phyloP scores from a whole-genome alignment of 352 stramenopile genomes.

The Elongisporangium prolatum region DNA sequence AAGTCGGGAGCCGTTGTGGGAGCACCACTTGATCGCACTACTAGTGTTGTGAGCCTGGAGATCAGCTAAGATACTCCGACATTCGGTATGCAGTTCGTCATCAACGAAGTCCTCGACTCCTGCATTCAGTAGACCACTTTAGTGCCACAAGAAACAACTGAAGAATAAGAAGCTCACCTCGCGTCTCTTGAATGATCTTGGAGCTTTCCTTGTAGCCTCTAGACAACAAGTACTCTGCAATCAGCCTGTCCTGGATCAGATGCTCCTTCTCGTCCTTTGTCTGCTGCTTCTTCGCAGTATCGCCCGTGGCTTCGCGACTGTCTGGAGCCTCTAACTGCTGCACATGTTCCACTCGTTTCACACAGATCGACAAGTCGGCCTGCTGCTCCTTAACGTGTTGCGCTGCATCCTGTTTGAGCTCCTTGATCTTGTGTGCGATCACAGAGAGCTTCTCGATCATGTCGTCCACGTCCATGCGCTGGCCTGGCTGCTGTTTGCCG shows the following conservation, averaged over 20 bases:
- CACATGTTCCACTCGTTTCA: conserved; percentile 35
- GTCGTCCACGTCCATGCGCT: conserved; percentile 53
- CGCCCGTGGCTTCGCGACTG: not conserved
- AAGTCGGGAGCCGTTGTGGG: conserved; percentile 63
- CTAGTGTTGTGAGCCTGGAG: conserved; percentile 39
- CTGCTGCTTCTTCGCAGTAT: conserved; percentile 6
- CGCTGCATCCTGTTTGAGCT: conserved; percentile 45
- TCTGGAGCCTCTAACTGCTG: conserved; percentile 23
- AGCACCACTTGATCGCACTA: conserved; percentile 63
- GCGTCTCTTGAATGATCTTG: conserved; percentile 60
- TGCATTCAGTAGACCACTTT: no score
- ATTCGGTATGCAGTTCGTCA: conserved; percentile 51
- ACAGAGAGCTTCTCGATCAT: conserved; percentile 43
- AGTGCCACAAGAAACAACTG: no score
- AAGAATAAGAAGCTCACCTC: conserved; percentile 37
- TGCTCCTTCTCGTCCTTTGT: conserved; percentile 8
- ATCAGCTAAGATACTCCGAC: conserved; percentile 49
- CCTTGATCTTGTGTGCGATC: conserved; percentile 36
- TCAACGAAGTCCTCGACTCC: conserved; percentile 63
- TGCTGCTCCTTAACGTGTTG: conserved; percentile 41
- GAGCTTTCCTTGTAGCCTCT: conserved; percentile 58
- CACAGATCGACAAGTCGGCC: conserved; percentile 47
- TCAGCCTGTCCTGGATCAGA: conserved; percentile 41
- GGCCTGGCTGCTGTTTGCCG: conserved; percentile 49
- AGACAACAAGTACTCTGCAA: conserved; percentile 74